Percentiles rank a stretch among this genome's conserved stretches.
Evolutionary conservation across 2,329 filamentous ascomycete species (phyloP).

Genomic region (Cadophora sp.): DNA sequence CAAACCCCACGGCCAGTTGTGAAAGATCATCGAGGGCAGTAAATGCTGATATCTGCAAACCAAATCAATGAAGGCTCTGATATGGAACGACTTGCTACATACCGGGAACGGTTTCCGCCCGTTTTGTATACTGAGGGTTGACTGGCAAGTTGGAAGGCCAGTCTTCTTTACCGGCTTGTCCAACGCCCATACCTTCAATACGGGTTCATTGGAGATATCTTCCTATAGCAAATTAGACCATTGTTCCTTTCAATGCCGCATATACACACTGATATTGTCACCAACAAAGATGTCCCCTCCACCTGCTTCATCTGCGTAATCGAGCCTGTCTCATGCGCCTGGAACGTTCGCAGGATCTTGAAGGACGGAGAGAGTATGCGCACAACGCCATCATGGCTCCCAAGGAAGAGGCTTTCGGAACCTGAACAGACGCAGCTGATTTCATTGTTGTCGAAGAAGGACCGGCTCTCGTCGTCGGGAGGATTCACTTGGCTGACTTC

Average conservation of each 20-base stretch:
- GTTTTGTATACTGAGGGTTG: conserved; percentile 85
- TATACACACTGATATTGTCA: conserved; percentile 72
- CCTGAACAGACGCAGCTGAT: conserved; percentile 86
- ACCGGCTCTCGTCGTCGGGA: conserved; percentile 77
- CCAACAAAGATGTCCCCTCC: conserved; percentile 82
- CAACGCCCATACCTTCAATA: conserved; percentile 96
- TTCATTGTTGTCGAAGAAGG: conserved; percentile 82
- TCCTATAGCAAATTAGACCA: conserved; percentile 61
- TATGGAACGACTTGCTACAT: conserved; percentile 41
- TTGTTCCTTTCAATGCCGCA: not conserved
- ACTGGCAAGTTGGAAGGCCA: conserved; percentile 85
- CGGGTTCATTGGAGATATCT: conserved; percentile 84
- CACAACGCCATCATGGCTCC: conserved; percentile 82
- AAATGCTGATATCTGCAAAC: conserved; percentile 78
- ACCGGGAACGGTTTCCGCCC: conserved; percentile 92
- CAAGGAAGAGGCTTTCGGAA: conserved; percentile 88
- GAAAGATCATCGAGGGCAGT: conserved; percentile 86
- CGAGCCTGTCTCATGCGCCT: conserved; percentile 78
- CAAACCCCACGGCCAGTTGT: conserved; percentile 94
- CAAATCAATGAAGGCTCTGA: not conserved
- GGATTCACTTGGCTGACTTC: conserved; percentile 85
- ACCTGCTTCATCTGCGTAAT: conserved; percentile 94
- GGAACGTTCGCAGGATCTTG: conserved; percentile 87
- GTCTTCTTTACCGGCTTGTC: conserved; percentile 96
- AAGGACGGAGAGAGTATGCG: conserved; percentile 87